A percentile compares a stretch with the other conserved stretches of the same genome.
Conservation (phyloP, 345 rosid species). For the Arabis hirsuta region DNA sequence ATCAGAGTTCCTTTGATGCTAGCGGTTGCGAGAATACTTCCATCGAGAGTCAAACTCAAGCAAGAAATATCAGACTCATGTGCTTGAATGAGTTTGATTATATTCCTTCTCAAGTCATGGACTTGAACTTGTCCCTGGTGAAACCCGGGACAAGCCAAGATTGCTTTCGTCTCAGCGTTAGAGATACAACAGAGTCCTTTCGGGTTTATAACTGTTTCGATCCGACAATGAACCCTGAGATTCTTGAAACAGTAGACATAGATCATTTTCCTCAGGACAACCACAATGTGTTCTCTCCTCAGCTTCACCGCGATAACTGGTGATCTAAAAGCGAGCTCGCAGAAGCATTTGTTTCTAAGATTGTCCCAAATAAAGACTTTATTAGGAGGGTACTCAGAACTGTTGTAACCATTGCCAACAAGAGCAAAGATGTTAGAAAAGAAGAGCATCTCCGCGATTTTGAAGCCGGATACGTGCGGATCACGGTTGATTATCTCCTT, state of each 20-base stretch:
- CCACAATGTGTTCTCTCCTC: slow-evolving; percentile 64
- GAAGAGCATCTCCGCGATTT: slow-evolving; percentile 85
- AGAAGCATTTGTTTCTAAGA: slow-evolving; percentile 59
- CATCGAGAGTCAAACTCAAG: slow-evolving; percentile 74
- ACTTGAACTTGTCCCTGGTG: slow-evolving; percentile 74
- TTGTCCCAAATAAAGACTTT: slow-evolving; percentile 89
- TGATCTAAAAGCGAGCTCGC: slow-evolving; percentile 74
- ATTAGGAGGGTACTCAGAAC: slow-evolving; percentile 66
- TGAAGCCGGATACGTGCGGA: slow-evolving; percentile 63
- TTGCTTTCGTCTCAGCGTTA: slow-evolving; percentile 55
- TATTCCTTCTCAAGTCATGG: slow-evolving; percentile 75
- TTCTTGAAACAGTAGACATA: slow-evolving; percentile 64
- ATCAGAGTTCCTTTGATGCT: slow-evolving; percentile 83
- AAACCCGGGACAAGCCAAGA: slow-evolving; percentile 85
- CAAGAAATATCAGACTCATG: slow-evolving; percentile 78
- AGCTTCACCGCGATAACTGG: slow-evolving; percentile 70
- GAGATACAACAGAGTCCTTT: slow-evolving; percentile 87
- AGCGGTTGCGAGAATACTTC: slow-evolving; percentile 79
- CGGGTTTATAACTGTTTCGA: slow-evolving; percentile 66
- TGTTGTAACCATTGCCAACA: slow-evolving; percentile 57
- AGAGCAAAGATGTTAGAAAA: slow-evolving; percentile 78
- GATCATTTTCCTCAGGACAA: slow-evolving; percentile 75
- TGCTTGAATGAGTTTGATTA: slow-evolving; percentile 61
- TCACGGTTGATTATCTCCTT: slow-evolving; percentile 63
- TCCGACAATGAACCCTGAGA: slow-evolving; percentile 63